Evolutionary conservation across 148 eudicot species (phyloP).

Genomic region (Fagopyrum esculentum): DNA sequence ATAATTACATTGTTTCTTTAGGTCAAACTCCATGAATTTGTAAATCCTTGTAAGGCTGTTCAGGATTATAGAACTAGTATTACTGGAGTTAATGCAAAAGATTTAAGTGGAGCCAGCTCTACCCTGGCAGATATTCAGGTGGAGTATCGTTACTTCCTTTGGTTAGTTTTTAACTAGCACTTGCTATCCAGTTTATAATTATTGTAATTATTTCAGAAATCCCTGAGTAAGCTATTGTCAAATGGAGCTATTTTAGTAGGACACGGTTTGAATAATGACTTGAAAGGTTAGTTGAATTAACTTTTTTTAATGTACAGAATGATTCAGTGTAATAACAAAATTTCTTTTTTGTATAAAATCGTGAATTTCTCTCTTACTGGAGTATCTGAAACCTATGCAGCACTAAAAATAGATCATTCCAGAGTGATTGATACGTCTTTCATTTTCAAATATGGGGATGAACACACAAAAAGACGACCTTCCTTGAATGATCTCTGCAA

Average conservation of each 20-base stretch:
- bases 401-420: constrained; percentile 72
- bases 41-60: constrained; percentile 75
- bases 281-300: constrained; percentile 45
- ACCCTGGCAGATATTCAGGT: constrained; percentile 80
- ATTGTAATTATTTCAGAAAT: constrained; percentile 35
- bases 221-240: constrained; percentile 53
- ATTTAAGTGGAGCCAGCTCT: constrained; percentile 53
- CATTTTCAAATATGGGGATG: constrained; percentile 60
- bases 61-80: constrained; percentile 75
- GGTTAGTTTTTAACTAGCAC: not conserved
- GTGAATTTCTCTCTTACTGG: not conserved
- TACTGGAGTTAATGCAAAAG: constrained; percentile 74
- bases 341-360: not conserved
- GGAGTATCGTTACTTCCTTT: not conserved
- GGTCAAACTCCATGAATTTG: constrained; percentile 76
- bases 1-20: constrained; percentile 21
- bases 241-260: constrained; percentile 74
- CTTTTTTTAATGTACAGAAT: not conserved
- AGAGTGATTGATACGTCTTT: constrained; percentile 86
- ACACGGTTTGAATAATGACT: constrained; percentile 85
- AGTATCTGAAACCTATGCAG: constrained; percentile 30
- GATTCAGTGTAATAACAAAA: too few relatives aligned
- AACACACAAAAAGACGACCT: constrained; percentile 40
- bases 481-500: constrained; percentile 76
- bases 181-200: not conserved